These are phyloP conservation scores for Euphorbia pulcherrima DNA, from an alignment of 345 rosid species.

Conservation along the genomic window DNA sequence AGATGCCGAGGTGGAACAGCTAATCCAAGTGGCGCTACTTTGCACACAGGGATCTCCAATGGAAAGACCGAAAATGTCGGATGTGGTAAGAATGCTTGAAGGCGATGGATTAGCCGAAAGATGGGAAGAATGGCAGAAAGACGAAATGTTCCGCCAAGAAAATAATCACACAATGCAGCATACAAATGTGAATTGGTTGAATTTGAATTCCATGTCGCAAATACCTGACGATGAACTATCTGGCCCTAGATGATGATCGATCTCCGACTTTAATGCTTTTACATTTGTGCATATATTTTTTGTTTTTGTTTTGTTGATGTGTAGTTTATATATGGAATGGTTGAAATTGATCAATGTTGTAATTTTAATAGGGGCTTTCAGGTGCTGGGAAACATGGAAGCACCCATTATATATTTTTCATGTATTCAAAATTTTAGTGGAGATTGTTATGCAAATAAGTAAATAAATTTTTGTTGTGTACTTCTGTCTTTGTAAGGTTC, in stretches of 20 bases:
- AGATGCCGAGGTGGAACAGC: constrained; percentile 65
- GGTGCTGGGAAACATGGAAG: constrained; percentile 24
- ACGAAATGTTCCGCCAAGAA: constrained; percentile 61
- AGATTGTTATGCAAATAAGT: constrained; percentile 25
- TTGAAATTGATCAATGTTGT: constrained; percentile 23
- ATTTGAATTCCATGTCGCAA: constrained; percentile 55
- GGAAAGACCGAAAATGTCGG: constrained; percentile 92
- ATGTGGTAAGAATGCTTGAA: constrained; percentile 92
- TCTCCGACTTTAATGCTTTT: constrained; percentile 5
- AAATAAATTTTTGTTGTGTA: not conserved
- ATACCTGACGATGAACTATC: constrained; percentile 65
- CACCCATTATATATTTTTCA: constrained; percentile 21
- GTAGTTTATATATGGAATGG: constrained; percentile 19
- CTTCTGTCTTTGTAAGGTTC: not conserved
- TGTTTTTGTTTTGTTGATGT: constrained; percentile 5
- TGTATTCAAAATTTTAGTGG: constrained; percentile 28
- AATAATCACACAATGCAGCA: constrained; percentile 30
- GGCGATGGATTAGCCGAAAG: constrained; percentile 85
- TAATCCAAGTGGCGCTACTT: constrained; percentile 81
- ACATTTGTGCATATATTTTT: constrained; percentile 38
- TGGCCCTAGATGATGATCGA: constrained; percentile 65
- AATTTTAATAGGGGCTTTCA: constrained; percentile 32
- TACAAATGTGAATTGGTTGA: constrained; percentile 48
- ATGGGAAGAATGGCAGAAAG: constrained; percentile 98
- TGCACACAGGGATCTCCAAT: constrained; percentile 70